Base-by-base conservation (phyloP, 2,329 filamentous ascomycete genomes). In the Colletotrichum trifolii region DNA sequence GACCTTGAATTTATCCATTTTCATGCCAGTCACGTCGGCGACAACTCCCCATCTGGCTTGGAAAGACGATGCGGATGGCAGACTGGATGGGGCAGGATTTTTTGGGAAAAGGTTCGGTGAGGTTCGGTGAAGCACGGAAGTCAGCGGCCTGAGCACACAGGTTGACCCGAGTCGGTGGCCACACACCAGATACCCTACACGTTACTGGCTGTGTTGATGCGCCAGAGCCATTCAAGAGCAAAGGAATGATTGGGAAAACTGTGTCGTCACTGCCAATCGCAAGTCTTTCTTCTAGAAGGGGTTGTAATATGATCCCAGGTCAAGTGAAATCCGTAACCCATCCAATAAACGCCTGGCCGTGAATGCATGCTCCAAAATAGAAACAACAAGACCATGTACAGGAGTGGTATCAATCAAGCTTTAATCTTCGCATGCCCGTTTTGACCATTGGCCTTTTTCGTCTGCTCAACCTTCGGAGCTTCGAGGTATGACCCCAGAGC, bases 401-500 rank as follows among this genome's bases (percentile, higher is more conserved):
- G 8, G 10, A 45, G 6, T 12, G 11, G 8, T 1, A 11, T 12
- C 25, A 13, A 9, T 2, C 42, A 65, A 1, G 58, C 58, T 36
- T 63, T 66, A 6, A 43, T 47, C 11, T 46, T 38, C 3, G 47
- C 42, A 43, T 57, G 58, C 3, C 47, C 63, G 34, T 62, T 63
- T 13, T 39, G 63, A 1, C 40, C 52, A 7, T 8, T 48, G 9
- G 58, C 12, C 46, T 38, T 66, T n/a, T 38, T 33, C 0, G 25
- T 17, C 11, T 15, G 25, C n/a, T 56, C 52, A 2, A 45, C 52
- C 34, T 43, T 71, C 71, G 72, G 61, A 0, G 72, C 61, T 58
- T 78, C 85, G 39, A 89, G 62, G 57, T 84, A 85, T 2, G 86
- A 86, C 5, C 86, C 84, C 17, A 87, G 67, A 6, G 79, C 82